Base-by-base conservation (phyloP, 2,329 filamentous ascomycete genomes). In the Calycina marina region DNA sequence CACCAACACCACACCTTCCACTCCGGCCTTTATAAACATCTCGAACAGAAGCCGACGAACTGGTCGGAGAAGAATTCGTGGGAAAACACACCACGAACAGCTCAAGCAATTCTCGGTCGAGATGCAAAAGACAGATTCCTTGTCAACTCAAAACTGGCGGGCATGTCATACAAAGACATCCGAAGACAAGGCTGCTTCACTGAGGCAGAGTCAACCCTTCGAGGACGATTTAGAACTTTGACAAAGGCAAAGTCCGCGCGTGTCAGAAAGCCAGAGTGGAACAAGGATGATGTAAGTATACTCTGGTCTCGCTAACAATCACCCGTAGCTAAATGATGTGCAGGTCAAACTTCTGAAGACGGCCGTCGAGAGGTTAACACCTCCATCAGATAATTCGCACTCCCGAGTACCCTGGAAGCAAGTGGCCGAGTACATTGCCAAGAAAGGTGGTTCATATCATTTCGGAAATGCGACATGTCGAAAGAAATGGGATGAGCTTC, bases 181-280 rank as follows among this genome's bases (percentile, higher is more conserved):
- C 65, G 65, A 22, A 44, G 49, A 5, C 46, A 56, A 12, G 69
- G 73, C 10, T 55, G 60, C 1, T 76, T 76, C 40, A 54, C 39
- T 14, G 74, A 80, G 44, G 72, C 76, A 2, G 77, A 82, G 54
- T 79, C 77, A 8, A 85, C 80, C 1, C 60, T 86, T 22, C 65
- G 80, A 10, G 80, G 80, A 0, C 65, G 77, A 0, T 72, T 68
- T 43, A 62, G 79, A 4, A 70, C 65, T 2, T 52, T 83, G 44
- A 80, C 70, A 5, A 82, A 81, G 56, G 54, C 56, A 9, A 70
- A 70, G 43, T 60, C 65, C 18, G 62, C 70, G 35, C 61, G 79
- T 4, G 67, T 80, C 3, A 62, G 80, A 5, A 73, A 69, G 51
- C 78, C 79, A 0, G 54, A 64, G 36, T 85, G 78, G 77, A 60